Conservation (phyloP, 768 basidiomycete species). For the Artomyces pyxidatus region DNA sequence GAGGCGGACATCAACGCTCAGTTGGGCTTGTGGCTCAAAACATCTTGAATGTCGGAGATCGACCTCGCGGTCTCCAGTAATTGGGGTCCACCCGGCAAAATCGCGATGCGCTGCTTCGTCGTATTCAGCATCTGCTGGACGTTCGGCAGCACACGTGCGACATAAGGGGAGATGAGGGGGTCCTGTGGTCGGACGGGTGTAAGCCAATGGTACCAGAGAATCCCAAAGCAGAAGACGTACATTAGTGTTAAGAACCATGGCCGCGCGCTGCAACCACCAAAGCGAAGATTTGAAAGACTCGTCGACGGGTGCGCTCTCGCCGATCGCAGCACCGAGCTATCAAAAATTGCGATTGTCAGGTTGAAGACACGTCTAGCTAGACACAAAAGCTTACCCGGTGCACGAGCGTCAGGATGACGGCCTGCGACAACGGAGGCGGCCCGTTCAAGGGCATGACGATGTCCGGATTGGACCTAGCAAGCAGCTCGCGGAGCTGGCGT, state of each 20-base stretch:
- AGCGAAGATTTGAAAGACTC: slow-evolving; percentile 75
- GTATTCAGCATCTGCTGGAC: slow-evolving; percentile 70
- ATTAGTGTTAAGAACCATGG: slow-evolving; percentile 63
- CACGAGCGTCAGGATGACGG: slow-evolving; percentile 75
- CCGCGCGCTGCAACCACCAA: slow-evolving; percentile 82
- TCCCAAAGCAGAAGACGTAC: slow-evolving; percentile 29
- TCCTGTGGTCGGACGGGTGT: slow-evolving; percentile 37
- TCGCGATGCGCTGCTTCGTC: slow-evolving; percentile 71
- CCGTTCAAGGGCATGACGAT: slow-evolving; percentile 72
- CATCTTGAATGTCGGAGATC: slow-evolving; percentile 71
- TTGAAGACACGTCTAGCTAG: not conserved
- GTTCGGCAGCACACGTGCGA: slow-evolving; percentile 71
- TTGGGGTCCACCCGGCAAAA: slow-evolving; percentile 65
- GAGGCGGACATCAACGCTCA: not conserved
- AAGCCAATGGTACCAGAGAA: not conserved
- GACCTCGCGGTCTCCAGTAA: slow-evolving; percentile 61
- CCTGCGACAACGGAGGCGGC: slow-evolving; percentile 66
- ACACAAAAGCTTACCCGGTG: slow-evolving; percentile 47
- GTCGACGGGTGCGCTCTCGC: slow-evolving; percentile 69
- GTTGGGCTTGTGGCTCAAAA: slow-evolving; percentile 39
- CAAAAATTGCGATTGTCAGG: slow-evolving; percentile 2
- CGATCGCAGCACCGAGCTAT: slow-evolving; percentile 66
- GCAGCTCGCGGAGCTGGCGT: slow-evolving; percentile 64
- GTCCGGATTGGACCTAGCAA: slow-evolving; percentile 70
- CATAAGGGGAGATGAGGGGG: slow-evolving; percentile 74